Conservation (phyloP, 768 basidiomycete species). For the Termitomyces sp. region DNA sequence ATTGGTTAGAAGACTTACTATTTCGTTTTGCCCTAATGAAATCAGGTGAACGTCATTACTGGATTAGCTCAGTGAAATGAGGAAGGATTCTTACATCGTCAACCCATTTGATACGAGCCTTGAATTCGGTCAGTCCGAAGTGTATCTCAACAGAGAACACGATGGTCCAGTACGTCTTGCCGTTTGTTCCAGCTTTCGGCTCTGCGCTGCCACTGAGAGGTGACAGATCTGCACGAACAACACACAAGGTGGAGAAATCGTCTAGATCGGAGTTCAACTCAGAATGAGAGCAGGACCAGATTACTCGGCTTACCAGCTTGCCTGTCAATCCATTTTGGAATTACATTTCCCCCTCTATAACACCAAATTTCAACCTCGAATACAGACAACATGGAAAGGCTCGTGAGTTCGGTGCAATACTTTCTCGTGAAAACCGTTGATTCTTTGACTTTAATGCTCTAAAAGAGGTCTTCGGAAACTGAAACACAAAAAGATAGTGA, state of each 20-base stretch:
- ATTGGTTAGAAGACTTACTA: constrained; percentile 47
- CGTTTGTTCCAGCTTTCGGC: constrained; percentile 58
- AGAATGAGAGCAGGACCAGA: background rate
- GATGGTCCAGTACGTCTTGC: constrained; percentile 80
- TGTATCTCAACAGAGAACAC: constrained; percentile 84
- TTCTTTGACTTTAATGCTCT: constrained; percentile 77
- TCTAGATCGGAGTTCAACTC: constrained; percentile 31
- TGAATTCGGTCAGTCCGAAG: constrained; percentile 81
- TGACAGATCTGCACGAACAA: constrained; percentile 76
- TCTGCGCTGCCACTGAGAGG: constrained; percentile 69
- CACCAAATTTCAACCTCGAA: constrained; percentile 88
- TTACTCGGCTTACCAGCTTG: constrained; percentile 40
- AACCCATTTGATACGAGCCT: constrained; percentile 78
- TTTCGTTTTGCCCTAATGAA: constrained; percentile 56
- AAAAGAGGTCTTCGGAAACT: constrained; percentile 1
- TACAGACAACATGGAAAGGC: constrained; percentile 67
- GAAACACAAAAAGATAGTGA: background rate
- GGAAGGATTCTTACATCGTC: constrained; percentile 54
- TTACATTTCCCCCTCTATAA: constrained; percentile 66
- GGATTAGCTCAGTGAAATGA: constrained; percentile 2
- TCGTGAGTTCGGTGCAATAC: constrained; percentile 80
- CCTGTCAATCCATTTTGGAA: constrained; percentile 75
- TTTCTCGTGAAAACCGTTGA: constrained; percentile 80
- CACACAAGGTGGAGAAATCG: constrained; percentile 72
- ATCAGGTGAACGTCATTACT: background rate